These are phyloP conservation scores for Cryptococcus amylolentus DNA, from an alignment of 1,284 basidiomycete genomes.

Conservation along the genomic window DNA sequence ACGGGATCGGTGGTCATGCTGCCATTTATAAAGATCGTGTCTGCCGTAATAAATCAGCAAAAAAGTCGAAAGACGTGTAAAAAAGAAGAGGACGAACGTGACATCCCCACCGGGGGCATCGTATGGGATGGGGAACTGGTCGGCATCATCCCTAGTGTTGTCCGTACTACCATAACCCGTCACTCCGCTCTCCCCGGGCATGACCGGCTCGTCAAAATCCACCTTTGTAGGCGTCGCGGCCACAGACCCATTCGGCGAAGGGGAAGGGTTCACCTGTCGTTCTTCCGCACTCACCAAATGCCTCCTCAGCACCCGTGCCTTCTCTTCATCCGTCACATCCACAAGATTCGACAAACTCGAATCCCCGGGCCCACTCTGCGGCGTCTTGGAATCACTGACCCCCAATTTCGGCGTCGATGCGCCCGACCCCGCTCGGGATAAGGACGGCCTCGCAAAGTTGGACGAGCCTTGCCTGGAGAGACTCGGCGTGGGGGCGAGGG, in stretches of 20 bases:
- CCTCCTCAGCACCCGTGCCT: constrained; percentile 69
- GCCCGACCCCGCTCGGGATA: constrained; percentile 7
- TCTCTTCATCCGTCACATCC: constrained; percentile 65
- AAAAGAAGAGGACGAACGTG: constrained; percentile 61
- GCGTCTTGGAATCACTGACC: neutral
- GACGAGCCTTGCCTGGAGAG: constrained; percentile 4
- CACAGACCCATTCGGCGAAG: constrained; percentile 1
- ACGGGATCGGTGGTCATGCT: constrained; percentile 65
- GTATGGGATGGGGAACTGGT: constrained; percentile 79
- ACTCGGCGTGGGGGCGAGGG: neutral
- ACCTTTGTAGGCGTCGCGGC: constrained; percentile 5
- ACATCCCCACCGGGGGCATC: constrained; percentile 80
- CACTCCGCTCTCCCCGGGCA: constrained; percentile 8
- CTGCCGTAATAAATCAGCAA: constrained; percentile 49
- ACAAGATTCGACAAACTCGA: constrained; percentile 38
- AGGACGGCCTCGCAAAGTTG: neutral
- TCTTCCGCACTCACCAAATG: constrained; percentile 77
- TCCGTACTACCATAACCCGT: constrained; percentile 15
- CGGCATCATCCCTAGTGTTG: constrained; percentile 14
- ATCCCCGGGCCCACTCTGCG: constrained; percentile 14
- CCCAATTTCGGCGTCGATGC: constrained; percentile 7
- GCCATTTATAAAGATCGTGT: constrained; percentile 93
- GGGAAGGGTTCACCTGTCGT: constrained; percentile 44
- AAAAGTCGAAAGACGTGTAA: neutral
- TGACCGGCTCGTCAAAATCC: constrained; percentile 4